Base-by-base conservation (phyloP, 1,284 basidiomycete species). In the Neolentinus lepideus region DNA sequence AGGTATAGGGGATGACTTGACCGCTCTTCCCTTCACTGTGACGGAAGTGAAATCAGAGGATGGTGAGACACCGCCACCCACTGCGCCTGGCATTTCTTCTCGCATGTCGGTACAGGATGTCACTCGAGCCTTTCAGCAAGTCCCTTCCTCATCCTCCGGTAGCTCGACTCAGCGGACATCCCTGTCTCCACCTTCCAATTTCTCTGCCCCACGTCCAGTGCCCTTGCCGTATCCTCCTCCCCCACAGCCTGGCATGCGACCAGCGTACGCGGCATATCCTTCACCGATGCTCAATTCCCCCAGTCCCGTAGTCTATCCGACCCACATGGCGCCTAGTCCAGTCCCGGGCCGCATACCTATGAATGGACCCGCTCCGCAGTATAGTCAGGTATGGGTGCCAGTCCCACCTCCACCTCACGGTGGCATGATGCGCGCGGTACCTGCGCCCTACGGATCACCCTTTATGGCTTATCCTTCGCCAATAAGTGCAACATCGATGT, bases 21-120 rank as follows among this genome's bases (percentile, higher is more conserved):
- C 84, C 27, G 75, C 83, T 36, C 72, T 91, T 33, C 86, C 88
- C 11, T 89, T 90, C 67, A 85, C 84, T 2, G 67, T 90, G 25
- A 86, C 86, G 62, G 89, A 91, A 57, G 84, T 89, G 54, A 91
- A 91, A 65, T 87, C 88, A 11, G 88, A 90, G 63, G 87, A 86
- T 61, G 87, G 87, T 31, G 84, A 81, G 66, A 89, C 86, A 1
- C 88, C 88, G 1, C 86, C 88, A n/a, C 84, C 86, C 19, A 76
- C 76, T 11, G 70, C 74, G 16, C 72, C 80, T 19, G 70, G 75
- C 46, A 72, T 75, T 9, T 79, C 86, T 31, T 84, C 85, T 14
- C 80, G 86, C 48, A 89, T 91, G 81, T 89, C 88, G 11, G 71
- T 85, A 38, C 82, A 84, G 58, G 89, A 92, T 57, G 89, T 90